Evolutionary conservation across 2,329 filamentous ascomycete genomes (phyloP).

Genomic region (Phaeomoniella chlamydospora): DNA sequence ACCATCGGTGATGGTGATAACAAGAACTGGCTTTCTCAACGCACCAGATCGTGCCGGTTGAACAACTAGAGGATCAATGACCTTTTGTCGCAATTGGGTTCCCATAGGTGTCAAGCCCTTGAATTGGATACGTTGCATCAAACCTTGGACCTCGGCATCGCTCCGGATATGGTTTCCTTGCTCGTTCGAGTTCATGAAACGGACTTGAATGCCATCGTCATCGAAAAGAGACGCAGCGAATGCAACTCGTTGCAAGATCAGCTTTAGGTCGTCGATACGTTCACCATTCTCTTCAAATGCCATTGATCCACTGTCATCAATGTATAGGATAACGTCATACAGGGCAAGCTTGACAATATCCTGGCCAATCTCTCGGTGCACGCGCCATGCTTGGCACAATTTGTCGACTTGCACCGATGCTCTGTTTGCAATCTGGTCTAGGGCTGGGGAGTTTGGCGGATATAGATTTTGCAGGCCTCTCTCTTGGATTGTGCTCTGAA

Average conservation of each 20-base stretch:
- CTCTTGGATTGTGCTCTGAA: conserved; percentile 43
- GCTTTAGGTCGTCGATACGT: conserved; percentile 50
- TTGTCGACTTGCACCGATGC: conserved; percentile 37
- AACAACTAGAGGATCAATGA: conserved; percentile 47
- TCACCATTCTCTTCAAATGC: conserved; percentile 52
- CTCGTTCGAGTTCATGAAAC: conserved; percentile 53
- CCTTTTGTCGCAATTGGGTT: conserved; percentile 45
- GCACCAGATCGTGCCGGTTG: conserved; percentile 34
- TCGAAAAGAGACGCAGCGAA: conserved; percentile 56
- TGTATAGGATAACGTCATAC: conserved; percentile 49
- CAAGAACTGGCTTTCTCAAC: conserved; percentile 47
- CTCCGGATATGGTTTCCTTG: conserved; percentile 39
- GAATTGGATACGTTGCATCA: conserved; percentile 46
- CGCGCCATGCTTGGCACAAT: conserved; percentile 41
- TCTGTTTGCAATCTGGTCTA: conserved; percentile 36
- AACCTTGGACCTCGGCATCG: conserved; percentile 41
- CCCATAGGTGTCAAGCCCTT: conserved; percentile 54
- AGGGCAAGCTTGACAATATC: conserved; percentile 49
- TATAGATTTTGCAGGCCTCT: conserved; percentile 45
- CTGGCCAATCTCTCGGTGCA: conserved; percentile 45
- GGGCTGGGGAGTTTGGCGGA: conserved; percentile 35
- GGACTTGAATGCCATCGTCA: conserved; percentile 50
- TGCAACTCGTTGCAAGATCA: conserved; percentile 49
- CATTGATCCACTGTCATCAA: conserved; percentile 58
- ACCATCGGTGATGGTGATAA: conserved; percentile 53